phyloP scores from a whole-genome alignment of 345 rosid genomes.

The Noccaea caerulescens region DNA sequence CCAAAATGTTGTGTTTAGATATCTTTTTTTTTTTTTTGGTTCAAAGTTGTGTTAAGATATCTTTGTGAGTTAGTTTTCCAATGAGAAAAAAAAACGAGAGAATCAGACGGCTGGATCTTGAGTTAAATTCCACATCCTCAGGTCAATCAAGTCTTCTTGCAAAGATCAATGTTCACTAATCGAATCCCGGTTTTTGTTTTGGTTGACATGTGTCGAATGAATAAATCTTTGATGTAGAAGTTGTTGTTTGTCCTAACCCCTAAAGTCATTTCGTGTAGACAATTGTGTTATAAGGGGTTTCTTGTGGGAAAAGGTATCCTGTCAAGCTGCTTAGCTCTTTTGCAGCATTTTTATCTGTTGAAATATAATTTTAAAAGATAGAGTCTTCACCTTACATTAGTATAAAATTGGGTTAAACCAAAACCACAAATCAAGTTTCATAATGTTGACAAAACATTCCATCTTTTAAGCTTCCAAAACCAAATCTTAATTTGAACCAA shows the following conservation, averaged over 20 bases:
- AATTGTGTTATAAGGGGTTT: neutral
- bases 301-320: slow-evolving; percentile 15
- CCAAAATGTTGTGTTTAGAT: too few species aligned
- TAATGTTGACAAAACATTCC: slow-evolving; percentile 26
- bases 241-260: neutral
- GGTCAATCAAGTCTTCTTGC: neutral
- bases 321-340: neutral
- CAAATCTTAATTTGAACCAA: slow-evolving; percentile 11
- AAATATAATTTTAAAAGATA: neutral
- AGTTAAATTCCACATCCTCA: neutral
- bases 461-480: slow-evolving; percentile 9
- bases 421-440: slow-evolving; percentile 24
- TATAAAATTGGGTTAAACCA: slow-evolving; percentile 9
- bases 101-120: too few species aligned
- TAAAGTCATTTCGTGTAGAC: slow-evolving; percentile 3
- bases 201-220: neutral
- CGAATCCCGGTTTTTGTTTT: neutral
- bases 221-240: neutral
- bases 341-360: neutral
- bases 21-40: too few species aligned
- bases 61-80: neutral
- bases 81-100: too few species aligned
- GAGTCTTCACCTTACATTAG: slow-evolving; percentile 22
- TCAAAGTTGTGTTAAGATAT: too few species aligned
- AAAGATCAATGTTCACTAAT: neutral